Evolutionary conservation across 1,139 yeast genomes (phyloP).

Genomic region (Yamadazyma diospyri): DNA sequence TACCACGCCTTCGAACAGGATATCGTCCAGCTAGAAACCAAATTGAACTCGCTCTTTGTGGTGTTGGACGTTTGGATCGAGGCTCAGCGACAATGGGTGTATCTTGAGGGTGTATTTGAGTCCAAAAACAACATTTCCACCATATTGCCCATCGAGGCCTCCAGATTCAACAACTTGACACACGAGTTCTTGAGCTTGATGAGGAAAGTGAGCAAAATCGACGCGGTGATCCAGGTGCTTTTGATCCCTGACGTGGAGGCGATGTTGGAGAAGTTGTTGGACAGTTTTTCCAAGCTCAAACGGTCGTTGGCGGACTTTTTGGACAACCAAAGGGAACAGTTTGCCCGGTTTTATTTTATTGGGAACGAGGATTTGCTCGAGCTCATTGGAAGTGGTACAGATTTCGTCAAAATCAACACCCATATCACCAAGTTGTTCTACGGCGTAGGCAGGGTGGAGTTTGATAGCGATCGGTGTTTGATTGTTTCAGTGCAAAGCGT

Average conservation of each 20-base stretch:
- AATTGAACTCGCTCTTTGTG: conserved; percentile 47
- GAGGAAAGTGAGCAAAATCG: conserved; percentile 48
- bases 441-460: conserved; percentile 51
- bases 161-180: conserved; percentile 64
- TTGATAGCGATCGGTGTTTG: conserved; percentile 29
- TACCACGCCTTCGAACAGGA: conserved; percentile 61
- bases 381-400: conserved; percentile 65
- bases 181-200: conserved; percentile 56
- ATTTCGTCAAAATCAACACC: conserved; percentile 48
- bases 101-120: conserved; percentile 75
- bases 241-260: conserved; percentile 48
- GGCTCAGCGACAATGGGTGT: conserved; percentile 87
- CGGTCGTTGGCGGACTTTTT: conserved; percentile 73
- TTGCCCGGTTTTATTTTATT: conserved; percentile 81
- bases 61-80: conserved; percentile 75
- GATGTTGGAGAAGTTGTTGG: conserved; percentile 50
- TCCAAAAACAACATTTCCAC: conserved; percentile 53
- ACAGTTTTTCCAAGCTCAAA: conserved; percentile 55
- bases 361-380: conserved; percentile 91
- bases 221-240: conserved; percentile 56
- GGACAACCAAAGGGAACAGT: conserved; percentile 72
- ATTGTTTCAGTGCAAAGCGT: conserved; percentile 54
- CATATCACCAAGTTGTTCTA: conserved; percentile 73
- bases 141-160: conserved; percentile 66
- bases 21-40: conserved; percentile 52